Evolutionary conservation across 805 yeast species (phyloP).

Genomic region (Jamesozyma jinghongensis): DNA sequence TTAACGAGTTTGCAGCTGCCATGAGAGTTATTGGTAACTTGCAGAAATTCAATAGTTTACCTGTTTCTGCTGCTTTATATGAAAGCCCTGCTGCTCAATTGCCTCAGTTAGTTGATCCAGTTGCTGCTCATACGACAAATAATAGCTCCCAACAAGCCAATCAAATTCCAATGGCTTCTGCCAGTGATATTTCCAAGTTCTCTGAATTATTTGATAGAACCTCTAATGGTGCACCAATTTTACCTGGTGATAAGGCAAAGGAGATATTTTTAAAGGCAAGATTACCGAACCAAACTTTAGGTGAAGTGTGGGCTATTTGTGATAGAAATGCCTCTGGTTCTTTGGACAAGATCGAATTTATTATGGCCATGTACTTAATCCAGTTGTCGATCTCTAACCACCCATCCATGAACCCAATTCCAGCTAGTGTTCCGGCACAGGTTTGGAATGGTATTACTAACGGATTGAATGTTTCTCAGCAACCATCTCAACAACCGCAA

Average conservation of each 20-base stretch:
- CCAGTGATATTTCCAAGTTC: constrained; percentile 53
- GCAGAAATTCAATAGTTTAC: constrained; percentile 49
- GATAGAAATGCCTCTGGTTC: constrained; percentile 70
- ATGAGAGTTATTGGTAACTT: constrained; percentile 84
- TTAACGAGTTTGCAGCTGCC: constrained; percentile 73
- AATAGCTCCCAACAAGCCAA: constrained; percentile 9
- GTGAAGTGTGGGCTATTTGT: constrained; percentile 82
- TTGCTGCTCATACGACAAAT: neutral
- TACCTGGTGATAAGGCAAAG: constrained; percentile 74
- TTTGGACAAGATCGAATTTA: constrained; percentile 64
- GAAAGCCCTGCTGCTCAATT: constrained; percentile 17
- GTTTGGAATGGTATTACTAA: constrained; percentile 27
- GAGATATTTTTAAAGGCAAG: constrained; percentile 84
- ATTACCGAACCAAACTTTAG: constrained; percentile 65
- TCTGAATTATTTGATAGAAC: constrained; percentile 67
- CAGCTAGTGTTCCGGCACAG: constrained; percentile 36
- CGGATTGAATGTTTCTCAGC: constrained; percentile 17
- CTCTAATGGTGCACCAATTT: constrained; percentile 36
- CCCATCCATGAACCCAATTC: constrained; percentile 51
- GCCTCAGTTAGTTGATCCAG: neutral
- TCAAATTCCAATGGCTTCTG: constrained; percentile 43
- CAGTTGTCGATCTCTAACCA: constrained; percentile 56
- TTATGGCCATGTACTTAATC: constrained; percentile 90
- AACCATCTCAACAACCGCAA: constrained; percentile 8
- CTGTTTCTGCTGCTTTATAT: constrained; percentile 38